These are phyloP conservation scores for Thielaviopsis ethacetica DNA, from an alignment of 2,329 filamentous ascomycete genomes.

Conservation along the genomic window DNA sequence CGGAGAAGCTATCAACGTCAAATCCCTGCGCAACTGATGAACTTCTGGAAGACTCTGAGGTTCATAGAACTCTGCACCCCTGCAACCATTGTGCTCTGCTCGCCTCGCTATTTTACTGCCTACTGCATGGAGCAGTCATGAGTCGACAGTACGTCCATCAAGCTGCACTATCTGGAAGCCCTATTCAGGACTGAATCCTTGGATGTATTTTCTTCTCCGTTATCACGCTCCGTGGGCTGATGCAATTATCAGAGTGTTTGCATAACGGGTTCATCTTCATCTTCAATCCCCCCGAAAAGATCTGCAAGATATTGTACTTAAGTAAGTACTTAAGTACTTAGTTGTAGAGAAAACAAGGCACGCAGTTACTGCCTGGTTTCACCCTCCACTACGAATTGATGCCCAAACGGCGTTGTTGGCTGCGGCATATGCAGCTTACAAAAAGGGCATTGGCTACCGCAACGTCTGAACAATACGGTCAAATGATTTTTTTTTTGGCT, in stretches of 20 bases:
- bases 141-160: neutral
- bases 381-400: neutral
- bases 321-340: too few species aligned
- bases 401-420: neutral
- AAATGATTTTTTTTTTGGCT: neutral
- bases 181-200: too few species aligned
- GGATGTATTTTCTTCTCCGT: too few species aligned
- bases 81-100: neutral
- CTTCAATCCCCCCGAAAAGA: too few species aligned
- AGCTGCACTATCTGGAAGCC: neutral
- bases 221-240: too few species aligned
- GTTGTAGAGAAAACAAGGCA: neutral
- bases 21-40: neutral
- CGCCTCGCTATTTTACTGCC: neutral
- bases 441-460: too few species aligned
- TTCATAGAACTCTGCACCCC: neutral
- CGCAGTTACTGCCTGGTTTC: neutral
- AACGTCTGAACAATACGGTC: neutral
- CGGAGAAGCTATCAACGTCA: neutral
- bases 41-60: neutral
- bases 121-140: neutral
- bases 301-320: too few species aligned
- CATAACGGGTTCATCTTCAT: too few species aligned
- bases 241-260: too few species aligned
- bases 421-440: too few species aligned